A percentile compares a stretch with the other conserved stretches of the same genome.
phyloP scores from a whole-genome alignment of 306 rosid genomes.

The Vicia faba region DNA sequence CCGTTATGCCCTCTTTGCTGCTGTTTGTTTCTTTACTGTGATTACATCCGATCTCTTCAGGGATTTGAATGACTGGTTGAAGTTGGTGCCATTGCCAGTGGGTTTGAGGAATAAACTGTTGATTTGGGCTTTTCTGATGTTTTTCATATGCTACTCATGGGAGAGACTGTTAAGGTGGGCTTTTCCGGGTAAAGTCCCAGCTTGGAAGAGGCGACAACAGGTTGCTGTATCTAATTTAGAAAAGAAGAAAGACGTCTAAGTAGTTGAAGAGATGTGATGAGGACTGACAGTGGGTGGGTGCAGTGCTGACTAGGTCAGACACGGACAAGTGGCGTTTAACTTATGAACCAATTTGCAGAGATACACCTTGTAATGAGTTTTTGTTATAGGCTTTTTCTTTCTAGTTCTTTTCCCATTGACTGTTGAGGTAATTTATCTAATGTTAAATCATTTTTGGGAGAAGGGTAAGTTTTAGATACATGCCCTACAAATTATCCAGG shows the following conservation, averaged over 20 bases:
- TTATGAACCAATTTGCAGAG: constrained; percentile 23
- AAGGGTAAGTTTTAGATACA: constrained; percentile 41
- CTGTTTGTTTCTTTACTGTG: constrained; percentile 75
- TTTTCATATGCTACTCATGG: constrained; percentile 79
- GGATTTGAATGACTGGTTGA: constrained; percentile 82
- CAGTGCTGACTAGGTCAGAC: constrained; percentile 28
- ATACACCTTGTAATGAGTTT: constrained; percentile 28
- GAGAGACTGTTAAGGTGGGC: constrained; percentile 88
- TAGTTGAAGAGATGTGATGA: constrained; percentile 22
- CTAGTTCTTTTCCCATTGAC: constrained; percentile 32
- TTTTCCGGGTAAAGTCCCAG: constrained; percentile 88
- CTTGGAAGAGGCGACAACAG: constrained; percentile 85
- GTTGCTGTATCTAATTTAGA: constrained; percentile 63
- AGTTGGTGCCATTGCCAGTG: constrained; percentile 85
- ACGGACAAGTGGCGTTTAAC: constrained; percentile 3
- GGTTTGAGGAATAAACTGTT: constrained; percentile 84
- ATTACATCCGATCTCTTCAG: constrained; percentile 89
- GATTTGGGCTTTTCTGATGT: constrained; percentile 86
- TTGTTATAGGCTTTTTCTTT: constrained; percentile 35
- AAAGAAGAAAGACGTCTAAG: constrained; percentile 69
- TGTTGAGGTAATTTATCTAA: constrained; percentile 28
- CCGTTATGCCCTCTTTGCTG: constrained; percentile 69
- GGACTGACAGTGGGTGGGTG: constrained; percentile 27
- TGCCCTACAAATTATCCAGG: constrained; percentile 31
- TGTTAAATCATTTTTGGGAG: constrained; percentile 49